Conservation (phyloP, 1,139 yeast species). For the Meyerozyma carpophila region DNA sequence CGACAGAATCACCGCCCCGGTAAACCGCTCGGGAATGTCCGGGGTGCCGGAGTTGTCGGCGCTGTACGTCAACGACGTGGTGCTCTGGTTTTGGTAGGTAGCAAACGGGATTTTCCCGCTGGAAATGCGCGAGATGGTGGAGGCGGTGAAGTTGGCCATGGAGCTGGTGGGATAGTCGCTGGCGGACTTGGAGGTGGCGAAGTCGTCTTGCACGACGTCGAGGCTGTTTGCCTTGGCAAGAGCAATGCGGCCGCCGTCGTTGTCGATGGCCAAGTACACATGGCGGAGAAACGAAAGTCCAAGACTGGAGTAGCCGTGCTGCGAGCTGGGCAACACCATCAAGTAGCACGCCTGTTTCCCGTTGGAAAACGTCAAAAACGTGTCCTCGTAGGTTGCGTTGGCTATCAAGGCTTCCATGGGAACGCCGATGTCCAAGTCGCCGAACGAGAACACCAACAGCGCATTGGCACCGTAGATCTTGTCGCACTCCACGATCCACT, state of each 20-base stretch:
- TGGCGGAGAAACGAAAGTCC: slow-evolving; percentile 59
- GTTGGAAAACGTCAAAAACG: slow-evolving; percentile 40
- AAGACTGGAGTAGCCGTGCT: slow-evolving; percentile 49
- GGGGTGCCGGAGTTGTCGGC: background rate
- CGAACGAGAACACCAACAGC: slow-evolving; percentile 49
- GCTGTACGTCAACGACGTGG: background rate
- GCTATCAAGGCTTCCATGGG: slow-evolving; percentile 50
- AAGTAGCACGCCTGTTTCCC: slow-evolving; percentile 62
- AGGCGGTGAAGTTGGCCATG: background rate
- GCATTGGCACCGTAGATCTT: slow-evolving; percentile 38
- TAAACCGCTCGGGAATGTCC: slow-evolving; percentile 29
- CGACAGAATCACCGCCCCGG: slow-evolving; percentile 27
- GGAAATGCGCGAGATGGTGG: background rate
- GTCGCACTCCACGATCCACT: slow-evolving; percentile 72
- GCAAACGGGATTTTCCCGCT: background rate
- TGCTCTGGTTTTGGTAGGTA: background rate
- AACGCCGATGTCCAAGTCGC: slow-evolving; percentile 44
- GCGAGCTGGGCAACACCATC: slow-evolving; percentile 46
- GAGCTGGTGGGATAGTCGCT: background rate
- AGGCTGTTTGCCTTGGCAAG: slow-evolving; percentile 38
- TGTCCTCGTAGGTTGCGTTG: slow-evolving; percentile 27
- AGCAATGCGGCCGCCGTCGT: slow-evolving; percentile 54
- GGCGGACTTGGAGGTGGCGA: background rate
- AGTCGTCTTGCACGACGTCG: slow-evolving; percentile 1
- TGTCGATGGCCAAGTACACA: slow-evolving; percentile 63